Evolutionary conservation across 345 rosid species (phyloP), one percentile per base, ranked within the genome.

Genomic region (Salix udensis): DNA sequence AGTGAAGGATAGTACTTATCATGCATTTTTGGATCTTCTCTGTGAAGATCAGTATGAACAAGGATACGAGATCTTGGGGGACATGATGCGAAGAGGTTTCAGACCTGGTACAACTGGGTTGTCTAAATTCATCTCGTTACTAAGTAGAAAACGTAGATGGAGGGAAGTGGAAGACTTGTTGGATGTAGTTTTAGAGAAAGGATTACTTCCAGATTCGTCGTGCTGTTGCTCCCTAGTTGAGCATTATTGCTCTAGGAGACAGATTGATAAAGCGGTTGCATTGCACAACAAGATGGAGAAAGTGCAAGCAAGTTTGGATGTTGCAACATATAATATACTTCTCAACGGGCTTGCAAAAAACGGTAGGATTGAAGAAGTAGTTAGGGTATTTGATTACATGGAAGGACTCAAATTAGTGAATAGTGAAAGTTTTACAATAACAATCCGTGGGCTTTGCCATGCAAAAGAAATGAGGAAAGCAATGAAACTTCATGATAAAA

Each of bases 401-500:
- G 88, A 71, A 74, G 80, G 78, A 75, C 72, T 81, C 53, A 67
- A 74, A 16, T 53, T 83, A 61, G 73, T 86, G 19, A 76, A 82
- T 34, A 86, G 87, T 55, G 68, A 46, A 73, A 89, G 92, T 82
- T 91, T 89, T 71, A 50, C 53, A 0, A 78, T 84, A 52, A 82
- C 88, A 85, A 83, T 93, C 61, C 79, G 82, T 5, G 90, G 88
- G 70, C 80, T 91, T 70, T 93, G 90, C 71, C 75, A 52, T 23
- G 62, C 70, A 4, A 85, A 86, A 70, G 91, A 88, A 64, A 71
- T 91, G 87, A 88, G 87, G 79, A 88, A 77, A 72, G 97, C 94
- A 36, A 93, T 93, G 94, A 87, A 70, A 82, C 67, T 69, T 76
- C 96, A 91, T 60, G 97, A 93, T 70, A 87, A 89, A 65, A 91